Evolutionary conservation across 352 stramenopile genomes (phyloP), one percentile per base, ranked within the genome.

Genomic region (Phytopythium boreale): DNA sequence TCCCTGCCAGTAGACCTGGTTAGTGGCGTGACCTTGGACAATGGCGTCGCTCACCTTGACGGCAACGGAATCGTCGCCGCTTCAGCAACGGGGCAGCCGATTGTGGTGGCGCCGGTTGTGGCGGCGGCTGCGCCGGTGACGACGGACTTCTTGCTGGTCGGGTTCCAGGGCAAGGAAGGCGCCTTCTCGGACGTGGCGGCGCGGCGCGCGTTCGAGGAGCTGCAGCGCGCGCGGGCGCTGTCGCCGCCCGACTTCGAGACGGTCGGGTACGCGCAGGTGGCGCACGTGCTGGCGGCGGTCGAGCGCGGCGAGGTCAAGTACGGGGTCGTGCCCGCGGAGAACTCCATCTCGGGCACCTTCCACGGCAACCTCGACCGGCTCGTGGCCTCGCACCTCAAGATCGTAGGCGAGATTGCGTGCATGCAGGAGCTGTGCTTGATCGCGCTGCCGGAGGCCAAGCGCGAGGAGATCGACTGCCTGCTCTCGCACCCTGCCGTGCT

Each of bases 301-400:
- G 76, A 88, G 59, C 74, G 76, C n/a, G 76, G 76, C 11, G 76
- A 85, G 50, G 72, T 89, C 39, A 71, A 81, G 27, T 90, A 79
- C 62, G 83, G 67, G 31, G 81, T 92, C 41, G 43, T 92, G 50
- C 83, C 83, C 3, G 74, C 90, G 47, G 79, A 89, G 61, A 89
- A 91, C 74, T 92, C 81, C 11, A 79, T 88, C 59, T 90, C 80
- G 1, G 83, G 80, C 58, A 92, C 79, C 36, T 89, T 92, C 59
- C 83, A 92, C 63, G 79, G 79, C 58, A 90, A 82, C 63, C 59
- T 90, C 44, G 83, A 92, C 55, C 71, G 77, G 7, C 69, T 92
- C 4, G 82, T 92, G 55, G 74, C 75, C 2, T 87, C 74, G 4
- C 71, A 89, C 41, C 67, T 90, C 31, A 85, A 89, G 67, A 90